Evolutionary conservation across 2,329 filamentous ascomycete genomes (phyloP).

Genomic region (Helminthosporium solani): DNA sequence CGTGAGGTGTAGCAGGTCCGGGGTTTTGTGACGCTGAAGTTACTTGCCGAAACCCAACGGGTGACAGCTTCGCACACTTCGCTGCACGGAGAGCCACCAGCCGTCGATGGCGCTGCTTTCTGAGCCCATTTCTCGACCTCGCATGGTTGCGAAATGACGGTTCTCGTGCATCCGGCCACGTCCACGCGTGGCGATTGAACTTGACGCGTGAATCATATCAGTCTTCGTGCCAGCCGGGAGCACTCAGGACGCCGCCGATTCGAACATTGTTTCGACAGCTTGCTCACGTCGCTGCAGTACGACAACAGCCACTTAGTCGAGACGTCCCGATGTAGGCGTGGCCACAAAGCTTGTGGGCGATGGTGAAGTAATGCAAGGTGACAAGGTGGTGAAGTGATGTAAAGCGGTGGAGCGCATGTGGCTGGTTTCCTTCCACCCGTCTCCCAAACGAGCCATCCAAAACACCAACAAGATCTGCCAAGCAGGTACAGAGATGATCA

Average conservation of each 20-base stretch:
- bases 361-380: background rate
- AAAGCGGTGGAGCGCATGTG: background rate
- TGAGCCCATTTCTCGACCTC: slow-evolving; percentile 13
- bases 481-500: slow-evolving; percentile 12
- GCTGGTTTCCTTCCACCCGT: background rate
- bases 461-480: slow-evolving; percentile 25
- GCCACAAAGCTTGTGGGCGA: background rate
- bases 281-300: background rate
- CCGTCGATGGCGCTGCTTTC: slow-evolving; percentile 22
- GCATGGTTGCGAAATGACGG: slow-evolving; percentile 34
- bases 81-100: slow-evolving; percentile 32
- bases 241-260: slow-evolving; percentile 1
- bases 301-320: background rate
- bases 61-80: slow-evolving; percentile 32
- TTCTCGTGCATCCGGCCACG: slow-evolving; percentile 26
- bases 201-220: slow-evolving; percentile 1
- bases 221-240: background rate
- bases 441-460: slow-evolving; percentile 15
- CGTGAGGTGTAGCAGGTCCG: slow-evolving; percentile 40
- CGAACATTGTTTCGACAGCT: slow-evolving; percentile 8
- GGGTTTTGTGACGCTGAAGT: slow-evolving; percentile 41
- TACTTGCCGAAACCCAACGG: slow-evolving; percentile 35
- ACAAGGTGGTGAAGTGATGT: background rate
- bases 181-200: slow-evolving; percentile 4
- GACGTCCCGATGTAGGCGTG: background rate